These are phyloP conservation scores for Kwoniella europaea DNA, from an alignment of 768 basidiomycete genomes.

Conservation along the genomic window DNA sequence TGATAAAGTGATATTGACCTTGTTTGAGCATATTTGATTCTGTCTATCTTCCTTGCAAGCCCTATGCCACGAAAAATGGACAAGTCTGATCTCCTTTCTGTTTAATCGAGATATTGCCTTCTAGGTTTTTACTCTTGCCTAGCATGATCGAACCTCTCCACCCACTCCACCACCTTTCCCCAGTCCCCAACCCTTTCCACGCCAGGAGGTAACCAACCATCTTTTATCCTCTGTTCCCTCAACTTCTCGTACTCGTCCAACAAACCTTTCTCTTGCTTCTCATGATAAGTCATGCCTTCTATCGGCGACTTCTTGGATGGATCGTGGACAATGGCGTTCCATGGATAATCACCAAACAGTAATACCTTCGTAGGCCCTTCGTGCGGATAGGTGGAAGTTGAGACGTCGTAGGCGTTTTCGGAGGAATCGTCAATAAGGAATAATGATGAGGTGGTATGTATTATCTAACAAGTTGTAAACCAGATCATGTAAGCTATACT, in stretches of 20 bases:
- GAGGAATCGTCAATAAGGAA: slow-evolving; percentile 79
- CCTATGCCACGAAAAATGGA: not conserved
- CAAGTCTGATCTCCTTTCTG: not conserved
- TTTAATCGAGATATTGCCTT: too few species aligned
- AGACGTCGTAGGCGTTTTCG: slow-evolving; percentile 74
- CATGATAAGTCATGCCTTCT: slow-evolving; percentile 49
- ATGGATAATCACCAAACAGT: slow-evolving; percentile 76
- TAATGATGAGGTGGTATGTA: slow-evolving; percentile 67
- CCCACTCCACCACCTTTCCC: slow-evolving; percentile 62
- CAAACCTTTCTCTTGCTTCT: slow-evolving; percentile 39
- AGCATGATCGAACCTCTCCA: slow-evolving; percentile 26
- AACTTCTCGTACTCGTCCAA: slow-evolving; percentile 63
- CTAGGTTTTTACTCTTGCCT: not conserved
- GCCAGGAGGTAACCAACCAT: slow-evolving; percentile 62
- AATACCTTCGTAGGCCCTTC: slow-evolving; percentile 68
- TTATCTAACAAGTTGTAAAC: slow-evolving; percentile 62
- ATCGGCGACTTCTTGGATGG: slow-evolving; percentile 26
- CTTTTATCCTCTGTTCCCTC: slow-evolving; percentile 63
- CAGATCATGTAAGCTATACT: not conserved
- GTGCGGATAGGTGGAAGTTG: slow-evolving; percentile 62
- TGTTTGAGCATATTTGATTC: too few species aligned
- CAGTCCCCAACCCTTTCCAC: slow-evolving; percentile 69
- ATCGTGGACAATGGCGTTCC: slow-evolving; percentile 67
- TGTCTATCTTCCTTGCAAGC: too few species aligned
- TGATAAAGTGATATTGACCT: too few species aligned